Base-by-base conservation (phyloP, 371 early-diverging fungal genomes). In the Rhizopus stolonifer region DNA sequence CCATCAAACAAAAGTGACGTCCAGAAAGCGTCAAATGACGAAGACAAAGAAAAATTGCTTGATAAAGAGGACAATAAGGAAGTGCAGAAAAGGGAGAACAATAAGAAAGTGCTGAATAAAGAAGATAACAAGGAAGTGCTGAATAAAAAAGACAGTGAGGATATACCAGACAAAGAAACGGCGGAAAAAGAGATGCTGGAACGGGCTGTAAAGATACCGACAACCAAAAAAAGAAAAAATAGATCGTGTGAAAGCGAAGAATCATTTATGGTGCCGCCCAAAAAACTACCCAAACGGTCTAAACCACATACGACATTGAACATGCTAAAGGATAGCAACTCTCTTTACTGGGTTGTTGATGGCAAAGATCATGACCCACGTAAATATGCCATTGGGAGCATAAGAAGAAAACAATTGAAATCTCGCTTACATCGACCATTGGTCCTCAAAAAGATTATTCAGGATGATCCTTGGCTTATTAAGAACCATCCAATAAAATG, bases 291-390 rank as follows among this genome's bases (percentile, higher is more conserved):
- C 36, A 36, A 36, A 14, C 9, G 14, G 5, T 0, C 36, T 36
- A 8, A n/a, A 4, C 1, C 36, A 11, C 36, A 36, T 15, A n/a
- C 1, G 36, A 36, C 15, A 15, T 14, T 36, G 13, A 36, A 36
- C 13, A 15, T 36, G n/a, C 19, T 47, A 21, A 57, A 57, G 25
- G 4, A 9, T 4, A 21, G 31, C 2, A 25, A n/a, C 0, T 49
- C 36, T 9, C 18, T 47, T 1, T 25, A 52, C 44, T 59, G 60
- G 60, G 21, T 59, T 3, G 49, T 36, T 19, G 21, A 59, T 18
- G 49, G 50, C 4, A 9, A 21, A 4, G 43, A 43, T 18, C 3
- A 18, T 9, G 36, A 38, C 15, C 17, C 40, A 9, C 38, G 47
- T 19, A 53, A 44, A 7, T 4, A 13, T 1, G 3, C 5, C 9